These are phyloP conservation scores for Sistotremastrum suecicum DNA, from an alignment of 768 basidiomycete genomes.

Conservation along the genomic window DNA sequence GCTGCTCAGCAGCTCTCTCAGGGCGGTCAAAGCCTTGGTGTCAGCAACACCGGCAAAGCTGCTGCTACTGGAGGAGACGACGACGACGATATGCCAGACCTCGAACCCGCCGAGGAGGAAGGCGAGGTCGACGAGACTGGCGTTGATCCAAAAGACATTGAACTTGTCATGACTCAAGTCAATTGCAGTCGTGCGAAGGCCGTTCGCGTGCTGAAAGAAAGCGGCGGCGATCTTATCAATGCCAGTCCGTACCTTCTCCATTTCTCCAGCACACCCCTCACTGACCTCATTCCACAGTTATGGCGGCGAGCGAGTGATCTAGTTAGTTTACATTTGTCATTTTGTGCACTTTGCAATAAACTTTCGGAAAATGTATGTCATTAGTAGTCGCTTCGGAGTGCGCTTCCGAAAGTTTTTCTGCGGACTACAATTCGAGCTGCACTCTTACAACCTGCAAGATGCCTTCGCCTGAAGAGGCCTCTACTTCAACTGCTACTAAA, in stretches of 20 bases:
- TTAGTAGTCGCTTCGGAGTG: too few relatives aligned
- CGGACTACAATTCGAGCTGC: too few relatives aligned
- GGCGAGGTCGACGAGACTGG: slow-evolving; percentile 76
- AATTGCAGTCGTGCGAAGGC: slow-evolving; percentile 88
- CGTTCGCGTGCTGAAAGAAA: slow-evolving; percentile 79
- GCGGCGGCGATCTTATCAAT: slow-evolving; percentile 89
- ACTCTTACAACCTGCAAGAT: slow-evolving; percentile 18
- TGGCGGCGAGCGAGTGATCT: slow-evolving; percentile 81
- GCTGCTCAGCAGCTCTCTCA: slow-evolving; percentile 67
- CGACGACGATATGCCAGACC: slow-evolving; percentile 69
- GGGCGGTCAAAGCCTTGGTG: slow-evolving; percentile 28
- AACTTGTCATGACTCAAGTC: slow-evolving; percentile 79
- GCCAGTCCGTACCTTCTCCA: slow-evolving; percentile 55
- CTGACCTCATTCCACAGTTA: slow-evolving; percentile 37
- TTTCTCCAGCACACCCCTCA: slow-evolving; percentile 1
- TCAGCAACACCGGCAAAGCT: slow-evolving; percentile 37
- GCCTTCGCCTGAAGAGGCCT: slow-evolving; percentile 53
- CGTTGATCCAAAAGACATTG: slow-evolving; percentile 88
- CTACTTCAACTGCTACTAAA: slow-evolving; percentile 23
- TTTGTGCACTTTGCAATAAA: slow-evolving; percentile 19
- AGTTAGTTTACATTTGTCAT: slow-evolving; percentile 11
- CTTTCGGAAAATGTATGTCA: neutral
- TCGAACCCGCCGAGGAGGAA: slow-evolving; percentile 71
- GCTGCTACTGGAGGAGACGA: slow-evolving; percentile 29
- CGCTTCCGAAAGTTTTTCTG: too few relatives aligned